Evolutionary conservation across 345 rosid species (phyloP).

Genomic region (Clarkia xantiana): DNA sequence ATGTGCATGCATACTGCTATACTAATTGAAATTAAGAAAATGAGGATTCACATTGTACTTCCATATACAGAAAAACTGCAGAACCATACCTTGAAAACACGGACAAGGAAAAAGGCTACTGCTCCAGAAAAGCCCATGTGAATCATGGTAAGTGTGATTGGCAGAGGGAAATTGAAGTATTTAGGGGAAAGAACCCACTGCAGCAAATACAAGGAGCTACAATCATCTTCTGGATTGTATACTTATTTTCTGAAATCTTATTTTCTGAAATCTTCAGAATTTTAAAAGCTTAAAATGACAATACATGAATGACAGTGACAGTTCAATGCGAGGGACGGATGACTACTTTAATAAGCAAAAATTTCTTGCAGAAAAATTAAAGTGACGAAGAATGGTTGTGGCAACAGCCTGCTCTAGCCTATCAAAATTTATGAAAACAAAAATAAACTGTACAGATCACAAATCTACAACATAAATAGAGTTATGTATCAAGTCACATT

Average conservation of each 20-base stretch:
- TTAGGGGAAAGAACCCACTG: constrained; percentile 99
- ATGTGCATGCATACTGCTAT: not conserved
- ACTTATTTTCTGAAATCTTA: too few relatives aligned
- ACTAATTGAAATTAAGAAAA: not conserved
- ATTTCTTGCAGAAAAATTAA: too few relatives aligned
- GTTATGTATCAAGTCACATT: not conserved
- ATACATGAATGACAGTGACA: not conserved
- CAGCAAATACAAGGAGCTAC: constrained; percentile 12
- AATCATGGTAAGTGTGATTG: constrained; percentile 92
- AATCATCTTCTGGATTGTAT: constrained; percentile 6
- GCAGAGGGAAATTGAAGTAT: constrained; percentile 84
- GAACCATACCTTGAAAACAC: constrained; percentile 73
- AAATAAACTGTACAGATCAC: too few relatives aligned
- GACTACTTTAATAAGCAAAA: too few relatives aligned
- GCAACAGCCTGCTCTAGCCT: too few relatives aligned
- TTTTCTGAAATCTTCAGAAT: not conserved
- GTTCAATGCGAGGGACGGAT: too few relatives aligned
- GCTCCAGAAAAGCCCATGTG: constrained; percentile 92
- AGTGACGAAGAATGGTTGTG: too few relatives aligned
- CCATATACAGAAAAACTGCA: not conserved
- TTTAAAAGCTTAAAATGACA: not conserved
- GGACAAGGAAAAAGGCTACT: constrained; percentile 73
- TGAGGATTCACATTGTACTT: not conserved
- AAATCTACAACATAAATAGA: too few relatives aligned
- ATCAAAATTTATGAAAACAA: too few relatives aligned